Percentiles rank a stretch among this genome's conserved stretches.
These are phyloP conservation scores for Thoreauomyces humboldtii DNA, from an alignment of 192 early-diverging fungal species.

Conservation along the genomic window DNA sequence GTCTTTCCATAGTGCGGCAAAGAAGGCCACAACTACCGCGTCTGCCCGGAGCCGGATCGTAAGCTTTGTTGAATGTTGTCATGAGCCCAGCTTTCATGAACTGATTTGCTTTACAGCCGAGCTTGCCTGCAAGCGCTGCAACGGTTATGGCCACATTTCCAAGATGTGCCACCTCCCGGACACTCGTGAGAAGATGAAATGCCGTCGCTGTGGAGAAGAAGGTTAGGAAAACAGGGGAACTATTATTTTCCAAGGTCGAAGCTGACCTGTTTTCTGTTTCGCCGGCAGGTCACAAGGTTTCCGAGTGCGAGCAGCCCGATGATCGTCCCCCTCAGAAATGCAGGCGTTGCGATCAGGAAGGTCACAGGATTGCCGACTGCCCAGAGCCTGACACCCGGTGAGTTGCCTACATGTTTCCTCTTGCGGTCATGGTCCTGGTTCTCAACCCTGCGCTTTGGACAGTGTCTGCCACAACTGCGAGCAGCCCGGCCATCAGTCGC, in stretches of 20 bases:
- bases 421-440: neutral
- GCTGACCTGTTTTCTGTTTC: neutral
- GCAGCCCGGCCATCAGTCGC: neutral
- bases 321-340: neutral
- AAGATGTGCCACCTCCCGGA: slow-evolving; percentile 6
- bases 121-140: slow-evolving; percentile 7
- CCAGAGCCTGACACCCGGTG: neutral
- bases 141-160: slow-evolving; percentile 8
- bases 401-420: neutral
- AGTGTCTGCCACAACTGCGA: slow-evolving; percentile 12
- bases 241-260: neutral
- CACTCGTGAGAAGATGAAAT: slow-evolving; percentile 1
- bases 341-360: slow-evolving; percentile 11
- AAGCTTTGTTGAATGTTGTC: neutral
- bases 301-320: slow-evolving; percentile 9
- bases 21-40: neutral
- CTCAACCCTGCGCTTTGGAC: neutral
- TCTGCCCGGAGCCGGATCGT: slow-evolving; percentile 8
- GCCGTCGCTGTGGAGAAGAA: slow-evolving; percentile 23
- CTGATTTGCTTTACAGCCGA: slow-evolving; percentile 1
- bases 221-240: neutral
- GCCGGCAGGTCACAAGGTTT: slow-evolving; percentile 1
- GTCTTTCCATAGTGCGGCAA: neutral
- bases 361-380: slow-evolving; percentile 10
- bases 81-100: neutral